Base-by-base conservation (phyloP, 78 protist genomes). In the Dictyostelium firmibasis region DNA sequence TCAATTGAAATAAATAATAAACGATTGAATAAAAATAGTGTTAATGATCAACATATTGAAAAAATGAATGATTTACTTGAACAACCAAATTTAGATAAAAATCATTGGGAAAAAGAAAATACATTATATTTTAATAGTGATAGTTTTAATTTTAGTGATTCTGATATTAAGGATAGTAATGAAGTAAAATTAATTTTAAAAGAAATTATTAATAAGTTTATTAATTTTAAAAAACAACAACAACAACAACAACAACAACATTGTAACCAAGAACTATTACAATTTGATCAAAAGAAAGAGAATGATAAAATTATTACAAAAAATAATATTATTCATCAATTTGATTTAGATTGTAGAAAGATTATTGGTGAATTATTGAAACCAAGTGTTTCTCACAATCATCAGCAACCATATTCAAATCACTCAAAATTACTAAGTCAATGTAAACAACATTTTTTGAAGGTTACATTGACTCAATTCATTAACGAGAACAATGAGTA, bases 311-410 rank as follows among this genome's bases (percentile, higher is more conserved):
- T 23, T 10, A 77, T 10, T 3, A 43, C 60, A 9, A 35, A 77
- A 25, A 77, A 77, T 43, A 77, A 41, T 43, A 77, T 41, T 2
- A 43, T 77, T 9, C 83, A 77, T 41, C 83, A 77, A 77, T 43
- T 77, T 77, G 83, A 77, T 43, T 0, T 77, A n/a, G 62, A 77
- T 31, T 41, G 50, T 77, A 77, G 83, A 77, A 77, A 77, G 41
- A 77, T 77, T 41, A 77, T 77, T 10, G 20, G 83, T 41, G 83
- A 77, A n/a, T 31, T 77, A 16, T n/a, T 77, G n/a, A 77, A 75
- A 35, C 41, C 33, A 1, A 72, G 18, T 33, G 6, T 16, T 10
- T 33, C 1, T 27, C 35, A 27, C 4, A 67, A 64, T 27, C 1
- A 27, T 25, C n/a, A 57, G 13, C 18, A 11, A 0, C 79, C 79